phyloP scores from a whole-genome alignment of 2,329 filamentous ascomycete species.

The Botrytis aclada region DNA sequence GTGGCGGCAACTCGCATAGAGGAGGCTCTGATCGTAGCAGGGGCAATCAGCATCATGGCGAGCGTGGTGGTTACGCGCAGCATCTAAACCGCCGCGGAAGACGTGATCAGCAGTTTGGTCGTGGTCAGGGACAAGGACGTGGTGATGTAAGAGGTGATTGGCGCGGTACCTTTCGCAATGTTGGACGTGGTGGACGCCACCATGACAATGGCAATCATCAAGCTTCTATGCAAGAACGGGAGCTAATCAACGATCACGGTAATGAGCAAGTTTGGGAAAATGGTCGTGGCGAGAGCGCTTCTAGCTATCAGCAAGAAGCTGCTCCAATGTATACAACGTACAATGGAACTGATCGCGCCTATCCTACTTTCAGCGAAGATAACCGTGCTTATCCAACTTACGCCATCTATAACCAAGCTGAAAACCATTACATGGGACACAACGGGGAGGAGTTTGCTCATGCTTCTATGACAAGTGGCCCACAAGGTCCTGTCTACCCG shows the following conservation, averaged over 20 bases:
- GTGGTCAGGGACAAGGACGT: slow-evolving; percentile 2
- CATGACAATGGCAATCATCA: not conserved
- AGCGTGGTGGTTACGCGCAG: not conserved
- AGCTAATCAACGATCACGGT: not conserved
- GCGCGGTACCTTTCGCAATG: not conserved
- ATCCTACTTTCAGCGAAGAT: not conserved
- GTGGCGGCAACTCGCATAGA: not conserved
- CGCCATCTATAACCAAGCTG: not conserved
- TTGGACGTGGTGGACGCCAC: not conserved
- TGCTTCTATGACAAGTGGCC: no score
- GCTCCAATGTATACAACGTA: accelerated
- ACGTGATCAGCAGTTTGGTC: not conserved
- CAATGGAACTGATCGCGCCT: not conserved
- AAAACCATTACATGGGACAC: not conserved
- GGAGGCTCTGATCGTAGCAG: not conserved
- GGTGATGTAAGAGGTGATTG: not conserved
- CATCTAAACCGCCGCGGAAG: slow-evolving; percentile 3
- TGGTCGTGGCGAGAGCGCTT: not conserved
- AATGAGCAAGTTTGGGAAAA: not conserved
- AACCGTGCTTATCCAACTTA: not conserved
- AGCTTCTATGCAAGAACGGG: not conserved
- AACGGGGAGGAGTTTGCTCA: not conserved
- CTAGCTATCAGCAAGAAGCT: not conserved
- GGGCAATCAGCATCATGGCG: not conserved
- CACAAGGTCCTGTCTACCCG: not conserved